Evolutionary conservation across 1,284 basidiomycete species (phyloP), one percentile per base, ranked within the genome.

Genomic region (Ganoderma lucidum): DNA sequence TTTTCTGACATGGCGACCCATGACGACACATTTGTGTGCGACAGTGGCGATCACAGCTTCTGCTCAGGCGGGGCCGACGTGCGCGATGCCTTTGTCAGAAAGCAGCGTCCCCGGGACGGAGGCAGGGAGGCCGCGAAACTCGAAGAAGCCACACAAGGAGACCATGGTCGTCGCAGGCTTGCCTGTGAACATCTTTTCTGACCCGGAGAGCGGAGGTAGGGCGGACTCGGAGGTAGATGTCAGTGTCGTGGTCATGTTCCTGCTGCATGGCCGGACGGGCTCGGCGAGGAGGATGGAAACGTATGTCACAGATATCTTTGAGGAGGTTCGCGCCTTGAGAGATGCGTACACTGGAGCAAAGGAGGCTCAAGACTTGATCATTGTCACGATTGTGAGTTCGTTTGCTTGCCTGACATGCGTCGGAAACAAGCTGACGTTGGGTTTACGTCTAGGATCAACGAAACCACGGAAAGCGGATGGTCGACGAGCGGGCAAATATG

Each of bases 381-480:
- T 92, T n/a, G 81, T 90, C 35, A 83, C 88, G 1, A 86, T 91
- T 73, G 91, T 88, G 74, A 75, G 84, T 79, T 14, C 48, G 48
- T 12, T 4, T 53, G 48, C 12, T 9, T 45, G 9, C 35, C 19
- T 39, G 23, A 3, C 37, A 15, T 32, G 8, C 23, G 23, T 23
- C 23, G 37, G 28, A 2, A 5, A n/a, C 12, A 30, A 23, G 19
- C 17, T 23, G 30, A 30, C 37, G 10, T 35, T 28, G n/a, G 58
- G 44, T 35, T 23, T 44, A 12, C 28, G 19, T 62, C 10, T 71
- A 94, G 93, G 93, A 95, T 74, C 93, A 94, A 73, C 85, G 93
- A 3, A 95, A 95, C 75, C 94, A 95, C 72, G 94, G 93, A 6
- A 78, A 79, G 58, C 82, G 94, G 41, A 76, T 88, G 15, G 78